Evolutionary conservation across 2,329 filamentous ascomycete species (phyloP), one percentile per base, ranked within the genome.

Genomic region (Fusarium sp.): DNA sequence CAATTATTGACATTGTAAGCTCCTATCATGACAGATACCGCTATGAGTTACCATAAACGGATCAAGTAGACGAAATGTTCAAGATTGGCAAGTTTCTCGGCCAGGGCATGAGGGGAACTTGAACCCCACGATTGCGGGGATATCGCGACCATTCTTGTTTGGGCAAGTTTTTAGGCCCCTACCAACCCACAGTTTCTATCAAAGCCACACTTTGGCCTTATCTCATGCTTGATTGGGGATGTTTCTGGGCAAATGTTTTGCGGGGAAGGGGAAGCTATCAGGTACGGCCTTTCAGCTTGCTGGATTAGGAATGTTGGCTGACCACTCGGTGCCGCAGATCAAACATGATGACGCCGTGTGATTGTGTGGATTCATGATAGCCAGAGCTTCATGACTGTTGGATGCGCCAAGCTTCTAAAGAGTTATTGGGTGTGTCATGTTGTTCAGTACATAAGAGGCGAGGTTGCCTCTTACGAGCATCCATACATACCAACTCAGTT

Each of bases 101-200:
- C 67, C 67, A 67, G 18, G 44, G 6, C 34, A 29, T 40, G 45
- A 70, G 49, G 52, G 34, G 40, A 24, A 61, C 44, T 12, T 20
- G 18, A 24, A 62, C 49, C 48, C 49, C 64, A 48, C 32, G 54
- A 49, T 48, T 59, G 53, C 53, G 66, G 67, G 67, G 67, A 37
- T 32, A 47, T 45, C 34, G 4, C 20, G 10, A 32, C 68, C 61
- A 69, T 46, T 30, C 68, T 65, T 22, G 22, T 61, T 66, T 55
- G 37, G 69, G 68, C 20, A 70, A 71, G 27, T 69, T 71, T 71
- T 69, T 58, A 18, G 68, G 34, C 63, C 63, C 49, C 22, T 64
- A 16, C 9, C 61, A 47, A 47, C 55, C 53, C 60, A 30, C 53
- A 25, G 27, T 34, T 30, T 51, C 22, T 14, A 27, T 25, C 12